Evolutionary conservation across 2,329 filamentous ascomycete species (phyloP), one percentile per base, ranked within the genome.

Genomic region (Aspergillus niger): DNA sequence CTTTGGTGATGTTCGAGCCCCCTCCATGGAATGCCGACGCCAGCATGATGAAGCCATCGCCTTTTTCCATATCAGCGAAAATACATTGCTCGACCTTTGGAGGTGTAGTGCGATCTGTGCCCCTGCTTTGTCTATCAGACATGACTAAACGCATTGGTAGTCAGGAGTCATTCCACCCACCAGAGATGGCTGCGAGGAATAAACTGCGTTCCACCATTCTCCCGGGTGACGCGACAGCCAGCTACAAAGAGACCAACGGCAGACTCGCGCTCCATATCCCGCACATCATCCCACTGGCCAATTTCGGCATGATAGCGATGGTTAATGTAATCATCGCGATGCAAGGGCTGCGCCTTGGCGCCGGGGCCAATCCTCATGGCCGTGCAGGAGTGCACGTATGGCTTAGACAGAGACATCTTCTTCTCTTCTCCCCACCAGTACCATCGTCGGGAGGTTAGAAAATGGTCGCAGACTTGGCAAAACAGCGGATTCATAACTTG

Each of bases 161-260:
- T 0, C 26, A 15, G 11, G 20, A n/a, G 50, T 30, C 2, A 6
- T 7, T 22, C 8, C 8, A 10, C 51, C 22, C n/a, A 53, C 69
- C 69, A 70, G 2, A 71, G 58, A 60, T 74, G 72, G 36, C 65
- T 68, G 1, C 70, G 63, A 2, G 70, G 71, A 17, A 73, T 72
- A 56, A 71, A 68, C 39, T 67, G 63, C 11, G 73, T 75, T 8
- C 70, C 72, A 3, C 72, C 72, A 50, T 75, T 75, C 22, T 62
- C 65, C 28, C 64, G 69, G 1, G 66, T 70, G 7, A 67, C 63
- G 26, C 66, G 68, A 6, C 61, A 70, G 3, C 65, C 68, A 0
- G 68, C 70, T 3, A 72, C 63, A n/a, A 73, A 65, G 20, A 69
- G 57, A 1, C 69, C 67, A 26, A 71, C 59, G 11, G 57, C 61